Base-by-base conservation (phyloP, 495 filamentous ascomycete genomes). In the Bacidia rubella region DNA sequence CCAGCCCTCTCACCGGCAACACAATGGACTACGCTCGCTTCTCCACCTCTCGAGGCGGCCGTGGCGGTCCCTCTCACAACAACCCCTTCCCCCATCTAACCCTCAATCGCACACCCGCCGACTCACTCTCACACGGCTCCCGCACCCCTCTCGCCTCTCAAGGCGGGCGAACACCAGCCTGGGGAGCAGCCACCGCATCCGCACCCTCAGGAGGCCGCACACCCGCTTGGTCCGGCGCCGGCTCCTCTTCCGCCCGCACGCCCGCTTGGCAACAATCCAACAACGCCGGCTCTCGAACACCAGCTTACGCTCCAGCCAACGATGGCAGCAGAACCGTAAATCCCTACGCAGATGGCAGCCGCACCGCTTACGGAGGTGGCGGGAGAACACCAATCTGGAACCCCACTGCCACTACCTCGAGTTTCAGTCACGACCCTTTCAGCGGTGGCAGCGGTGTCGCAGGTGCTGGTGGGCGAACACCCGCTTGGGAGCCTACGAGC, bases 301-400 rank as follows among this genome's bases (percentile, higher is more conserved):
- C 85, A 1, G 81, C 80, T 38, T 85, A 80, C 72, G 64, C 66
- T 48, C 69, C 70, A 49, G 72, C 79, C 46, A 73, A 70, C 40
- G 77, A 78, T 47, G 63, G 66, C 15, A 63, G 66, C 42, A 79
- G 87, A 43, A 89, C 84, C n/a, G 77, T 79, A 21, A 87, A 86
- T 51, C 79, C 82, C 2, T 86, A 87, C 62, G 49, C 54, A 29
- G 87, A 90, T 61, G 88, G 87, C 47, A 84, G 70, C 59, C 79
- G 86, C 29, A 92, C 84, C 10, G 76, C 69, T 54, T 55, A 58
- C 15, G 52, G 52, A 12, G 90, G 76, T 73, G 79, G 85, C 49
- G 71, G 69, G 50, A 69, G 75, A 42, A 77, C 74, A 3, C 73
- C 75, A 27, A 71, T 73, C 23, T 77, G 75, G 75, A 72, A 74